Percentiles rank a stretch among this genome's conserved stretches.
phyloP scores from a whole-genome alignment of 257 asterid species.

The Fraxinus americana region DNA sequence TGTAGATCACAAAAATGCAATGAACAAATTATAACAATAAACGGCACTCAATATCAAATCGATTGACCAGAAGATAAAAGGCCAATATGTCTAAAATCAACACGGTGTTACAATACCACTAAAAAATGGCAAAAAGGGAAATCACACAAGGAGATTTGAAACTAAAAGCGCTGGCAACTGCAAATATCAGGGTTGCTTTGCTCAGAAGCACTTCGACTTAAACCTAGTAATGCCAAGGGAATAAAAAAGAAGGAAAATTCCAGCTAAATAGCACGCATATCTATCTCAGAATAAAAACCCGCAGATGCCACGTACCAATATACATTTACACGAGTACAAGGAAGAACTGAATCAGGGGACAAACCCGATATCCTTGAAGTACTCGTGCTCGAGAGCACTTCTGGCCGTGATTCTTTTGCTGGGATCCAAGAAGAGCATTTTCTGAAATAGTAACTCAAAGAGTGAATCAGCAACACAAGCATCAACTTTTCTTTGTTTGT shows the following conservation, averaged over 20 bases:
- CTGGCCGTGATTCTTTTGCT: constrained; percentile 89
- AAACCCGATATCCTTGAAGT: constrained; percentile 77
- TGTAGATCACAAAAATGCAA: not conserved
- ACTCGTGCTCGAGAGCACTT: constrained; percentile 87
- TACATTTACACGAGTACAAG: constrained; percentile 55
- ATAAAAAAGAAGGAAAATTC: constrained; percentile 26
- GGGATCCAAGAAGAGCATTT: constrained; percentile 87
- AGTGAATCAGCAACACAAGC: constrained; percentile 14
- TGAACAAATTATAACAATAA: not conserved
- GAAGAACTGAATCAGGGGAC: constrained; percentile 51
- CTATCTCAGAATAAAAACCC: not conserved
- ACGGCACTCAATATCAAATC: constrained; percentile 40
- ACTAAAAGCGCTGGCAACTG: constrained; percentile 29
- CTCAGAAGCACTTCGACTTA: constrained; percentile 31
- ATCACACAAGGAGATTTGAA: constrained; percentile 39
- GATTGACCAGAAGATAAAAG: constrained; percentile 29
- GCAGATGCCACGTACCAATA: constrained; percentile 50
- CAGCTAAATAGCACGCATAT: constrained; percentile 5
- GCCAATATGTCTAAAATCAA: constrained; percentile 36
- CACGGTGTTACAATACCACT: constrained; percentile 22
- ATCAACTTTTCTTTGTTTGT: not conserved
- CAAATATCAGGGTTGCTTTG: constrained; percentile 26
- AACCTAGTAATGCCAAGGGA: constrained; percentile 37
- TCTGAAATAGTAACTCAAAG: constrained; percentile 35
- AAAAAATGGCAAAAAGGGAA: constrained; percentile 21